A percentile compares a stretch with the other conserved stretches of the same genome.
phyloP scores from a whole-genome alignment of 805 yeast genomes.

The Nakazawaea laoshanensis region DNA sequence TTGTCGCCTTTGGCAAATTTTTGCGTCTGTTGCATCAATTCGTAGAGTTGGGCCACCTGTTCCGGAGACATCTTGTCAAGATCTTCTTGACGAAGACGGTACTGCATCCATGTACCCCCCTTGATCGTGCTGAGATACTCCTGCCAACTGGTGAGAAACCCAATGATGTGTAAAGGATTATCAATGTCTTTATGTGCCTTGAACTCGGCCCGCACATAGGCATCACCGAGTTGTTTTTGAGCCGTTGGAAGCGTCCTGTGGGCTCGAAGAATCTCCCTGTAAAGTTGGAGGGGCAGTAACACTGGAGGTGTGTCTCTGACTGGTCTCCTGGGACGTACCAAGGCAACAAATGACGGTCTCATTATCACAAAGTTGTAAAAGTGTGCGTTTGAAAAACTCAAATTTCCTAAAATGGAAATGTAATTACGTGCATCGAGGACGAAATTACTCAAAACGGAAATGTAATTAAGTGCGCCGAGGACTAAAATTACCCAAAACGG shows the following conservation, averaged over 20 bases:
- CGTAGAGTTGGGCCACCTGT: conserved; percentile 76
- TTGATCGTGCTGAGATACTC: conserved; percentile 58
- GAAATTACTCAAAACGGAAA: too few relatives aligned
- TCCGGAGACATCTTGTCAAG: conserved; percentile 85
- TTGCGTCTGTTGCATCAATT: conserved; percentile 69
- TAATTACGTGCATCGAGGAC: too few relatives aligned
- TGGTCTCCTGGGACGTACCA: conserved; percentile 10
- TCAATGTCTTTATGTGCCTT: conserved; percentile 73
- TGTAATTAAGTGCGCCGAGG: too few relatives aligned
- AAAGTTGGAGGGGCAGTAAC: conserved; percentile 75
- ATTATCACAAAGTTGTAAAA: too few relatives aligned
- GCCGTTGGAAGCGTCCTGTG: conserved; percentile 61
- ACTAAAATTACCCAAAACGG: too few relatives aligned
- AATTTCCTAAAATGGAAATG: too few relatives aligned
- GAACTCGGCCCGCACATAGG: conserved; percentile 85
- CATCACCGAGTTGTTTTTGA: conserved; percentile 77
- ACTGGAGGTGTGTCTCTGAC: conserved; percentile 32
- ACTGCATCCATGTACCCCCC: conserved; percentile 57
- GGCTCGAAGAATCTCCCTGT: conserved; percentile 74
- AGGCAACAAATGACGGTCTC: conserved; percentile 7
- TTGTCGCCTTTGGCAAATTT: conserved; percentile 10
- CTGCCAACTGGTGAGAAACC: conserved; percentile 93
- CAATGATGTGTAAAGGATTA: conserved; percentile 90
- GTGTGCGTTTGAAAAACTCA: too few relatives aligned
- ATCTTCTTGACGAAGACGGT: conserved; percentile 50